A percentile compares a stretch with the other conserved stretches of the same genome.
These are phyloP conservation scores for Aspergillus calidoustus DNA, from an alignment of 2,329 filamentous ascomycete genomes.

Conservation along the genomic window DNA sequence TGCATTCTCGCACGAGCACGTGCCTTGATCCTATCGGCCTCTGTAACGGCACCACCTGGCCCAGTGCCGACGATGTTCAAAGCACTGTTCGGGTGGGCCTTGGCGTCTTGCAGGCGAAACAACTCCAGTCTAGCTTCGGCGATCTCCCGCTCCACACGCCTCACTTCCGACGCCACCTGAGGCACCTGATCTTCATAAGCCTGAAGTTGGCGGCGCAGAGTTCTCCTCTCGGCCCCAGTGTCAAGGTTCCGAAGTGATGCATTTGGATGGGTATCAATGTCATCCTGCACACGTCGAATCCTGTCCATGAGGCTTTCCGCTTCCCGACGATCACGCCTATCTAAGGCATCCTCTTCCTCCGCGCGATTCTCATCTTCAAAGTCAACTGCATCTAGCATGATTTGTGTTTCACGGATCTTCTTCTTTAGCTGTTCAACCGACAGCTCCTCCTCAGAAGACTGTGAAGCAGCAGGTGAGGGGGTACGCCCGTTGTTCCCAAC, in stretches of 20 bases:
- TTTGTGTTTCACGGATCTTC: conserved; percentile 90
- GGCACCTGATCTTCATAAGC: conserved; percentile 86
- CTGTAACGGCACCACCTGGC: conserved; percentile 85
- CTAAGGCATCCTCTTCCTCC: conserved; percentile 90
- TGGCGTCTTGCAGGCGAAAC: conserved; percentile 91
- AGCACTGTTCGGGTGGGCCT: conserved; percentile 82
- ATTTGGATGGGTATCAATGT: conserved; percentile 90
- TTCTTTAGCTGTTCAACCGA: conserved; percentile 87
- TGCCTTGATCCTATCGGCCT: conserved; percentile 92
- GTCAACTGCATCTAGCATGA: conserved; percentile 93
- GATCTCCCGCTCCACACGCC: conserved; percentile 88
- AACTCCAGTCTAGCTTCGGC: conserved; percentile 89
- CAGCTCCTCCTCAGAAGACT: conserved; percentile 74
- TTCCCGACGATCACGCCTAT: conserved; percentile 86
- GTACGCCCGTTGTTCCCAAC: conserved; percentile 72
- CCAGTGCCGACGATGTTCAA: conserved; percentile 87
- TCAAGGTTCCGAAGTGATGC: conserved; percentile 71
- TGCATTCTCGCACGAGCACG: conserved; percentile 99
- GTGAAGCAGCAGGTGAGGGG: conserved; percentile 77
- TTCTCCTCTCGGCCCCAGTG: conserved; percentile 83
- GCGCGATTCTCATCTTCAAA: conserved; percentile 88
- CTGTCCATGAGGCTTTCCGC: conserved; percentile 93
- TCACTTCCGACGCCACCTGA: conserved; percentile 87
- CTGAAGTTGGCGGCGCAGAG: conserved; percentile 87
- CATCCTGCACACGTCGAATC: conserved; percentile 87